Conservation (phyloP, 2,329 filamentous ascomycete genomes). For the Acrocalymma vagum region DNA sequence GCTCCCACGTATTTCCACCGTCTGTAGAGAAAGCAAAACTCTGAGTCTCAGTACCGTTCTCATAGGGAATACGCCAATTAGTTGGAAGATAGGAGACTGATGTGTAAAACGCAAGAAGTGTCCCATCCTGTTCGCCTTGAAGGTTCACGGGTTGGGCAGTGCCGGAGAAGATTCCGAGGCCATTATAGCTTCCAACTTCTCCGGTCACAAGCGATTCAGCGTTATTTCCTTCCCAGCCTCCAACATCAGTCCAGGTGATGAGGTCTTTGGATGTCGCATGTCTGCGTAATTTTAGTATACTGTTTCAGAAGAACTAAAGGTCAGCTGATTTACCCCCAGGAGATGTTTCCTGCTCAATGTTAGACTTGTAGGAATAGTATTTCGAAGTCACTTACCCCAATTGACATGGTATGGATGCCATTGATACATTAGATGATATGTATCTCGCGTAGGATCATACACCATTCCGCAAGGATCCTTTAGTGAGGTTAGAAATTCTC, state of each 20-base stretch:
- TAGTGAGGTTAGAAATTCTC: background rate
- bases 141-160: constrained; percentile 59
- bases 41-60: constrained; percentile 55
- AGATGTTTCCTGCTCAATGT: constrained; percentile 47
- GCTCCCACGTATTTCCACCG: constrained; percentile 57
- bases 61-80: constrained; percentile 55
- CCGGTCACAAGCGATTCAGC: constrained; percentile 51
- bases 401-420: constrained; percentile 58
- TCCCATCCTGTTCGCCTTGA: constrained; percentile 55
- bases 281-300: constrained; percentile 52
- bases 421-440: constrained; percentile 64
- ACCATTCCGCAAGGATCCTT: constrained; percentile 61
- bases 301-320: constrained; percentile 17
- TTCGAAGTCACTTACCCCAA: constrained; percentile 46
- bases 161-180: constrained; percentile 63
- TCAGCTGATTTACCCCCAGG: constrained; percentile 34
- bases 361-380: too few species aligned
- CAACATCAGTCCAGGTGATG: constrained; percentile 55
- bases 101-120: constrained; percentile 58
- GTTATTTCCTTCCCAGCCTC: constrained; percentile 56
- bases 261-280: constrained; percentile 61
- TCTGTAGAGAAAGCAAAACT: constrained; percentile 55
- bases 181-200: constrained; percentile 56
- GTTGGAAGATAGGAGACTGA: constrained; percentile 56
- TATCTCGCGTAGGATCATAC: constrained; percentile 57